phyloP scores from a whole-genome alignment of 2,329 filamentous ascomycete genomes.

The Sporothrix variecibatus region DNA sequence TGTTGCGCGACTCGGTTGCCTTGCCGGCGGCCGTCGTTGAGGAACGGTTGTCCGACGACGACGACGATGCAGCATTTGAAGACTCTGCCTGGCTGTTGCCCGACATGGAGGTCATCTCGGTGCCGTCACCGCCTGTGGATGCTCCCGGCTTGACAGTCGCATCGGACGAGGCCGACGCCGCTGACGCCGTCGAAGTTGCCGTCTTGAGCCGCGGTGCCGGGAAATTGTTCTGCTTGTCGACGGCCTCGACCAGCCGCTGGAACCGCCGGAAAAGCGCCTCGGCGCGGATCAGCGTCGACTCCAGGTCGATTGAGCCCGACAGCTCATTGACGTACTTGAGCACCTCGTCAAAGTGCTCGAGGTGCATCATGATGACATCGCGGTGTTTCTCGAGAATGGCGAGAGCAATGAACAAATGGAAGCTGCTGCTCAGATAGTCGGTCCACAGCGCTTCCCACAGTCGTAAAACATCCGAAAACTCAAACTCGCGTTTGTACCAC shows the following conservation, averaged over 20 bases:
- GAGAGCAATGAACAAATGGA: constrained; percentile 91
- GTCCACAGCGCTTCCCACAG: constrained; percentile 97
- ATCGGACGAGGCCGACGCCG: neutral
- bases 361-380: constrained; percentile 93
- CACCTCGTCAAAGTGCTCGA: constrained; percentile 94
- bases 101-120: constrained; percentile 27
- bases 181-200: neutral
- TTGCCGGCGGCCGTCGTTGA: constrained; percentile 26
- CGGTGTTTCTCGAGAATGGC: constrained; percentile 94
- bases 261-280: constrained; percentile 88
- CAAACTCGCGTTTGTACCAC: constrained; percentile 98
- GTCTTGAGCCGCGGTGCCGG: constrained; percentile 54
- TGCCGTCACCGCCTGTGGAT: neutral
- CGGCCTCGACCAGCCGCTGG: constrained; percentile 82
- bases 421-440: constrained; percentile 83
- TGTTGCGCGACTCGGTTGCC: constrained; percentile 19
- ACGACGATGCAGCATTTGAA: neutral
- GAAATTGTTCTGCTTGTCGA: constrained; percentile 89
- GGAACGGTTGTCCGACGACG: neutral
- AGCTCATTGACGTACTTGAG: constrained; percentile 98
- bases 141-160: neutral
- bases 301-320: constrained; percentile 87
- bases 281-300: constrained; percentile 81
- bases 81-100: neutral
- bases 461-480: constrained; percentile 80